Conservation (phyloP, 176 grass and related monocot species). For the Aegilops umbellulata region DNA sequence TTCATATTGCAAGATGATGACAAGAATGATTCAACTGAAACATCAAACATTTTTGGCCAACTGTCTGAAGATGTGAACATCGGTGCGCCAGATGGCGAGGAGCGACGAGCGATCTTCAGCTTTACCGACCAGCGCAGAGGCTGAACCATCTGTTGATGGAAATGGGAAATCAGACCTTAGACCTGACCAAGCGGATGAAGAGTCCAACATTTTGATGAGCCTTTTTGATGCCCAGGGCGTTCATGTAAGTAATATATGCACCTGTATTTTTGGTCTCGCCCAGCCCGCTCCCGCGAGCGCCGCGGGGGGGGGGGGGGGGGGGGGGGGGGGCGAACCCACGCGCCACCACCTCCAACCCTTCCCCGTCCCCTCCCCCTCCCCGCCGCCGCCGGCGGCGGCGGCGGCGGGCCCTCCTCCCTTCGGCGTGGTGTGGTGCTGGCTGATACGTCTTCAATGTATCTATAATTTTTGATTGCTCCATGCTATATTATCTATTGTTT, state of each 20-base stretch:
- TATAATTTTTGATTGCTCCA: too few species aligned
- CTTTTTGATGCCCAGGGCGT: conserved; percentile 87
- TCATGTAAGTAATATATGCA: conserved; percentile 57
- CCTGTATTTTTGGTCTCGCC: too few species aligned
- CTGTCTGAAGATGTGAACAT: conserved; percentile 71
- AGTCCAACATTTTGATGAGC: conserved; percentile 66
- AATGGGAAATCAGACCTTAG: conserved; percentile 35
- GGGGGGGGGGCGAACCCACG: too few species aligned
- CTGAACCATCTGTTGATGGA: conserved; percentile 29
- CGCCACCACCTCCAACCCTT: too few species aligned
- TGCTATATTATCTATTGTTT: too few species aligned
- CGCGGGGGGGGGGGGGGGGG: too few species aligned
- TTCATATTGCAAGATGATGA: conserved; percentile 50
- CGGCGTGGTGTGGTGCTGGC: too few species aligned
- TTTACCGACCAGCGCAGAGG: conserved; percentile 13
- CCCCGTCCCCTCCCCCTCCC: too few species aligned
- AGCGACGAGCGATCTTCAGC: conserved; percentile 5
- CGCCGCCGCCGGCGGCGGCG: too few species aligned
- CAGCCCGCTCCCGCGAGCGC: too few species aligned
- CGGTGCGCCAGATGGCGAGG: conserved; percentile 29
- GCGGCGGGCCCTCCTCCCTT: too few species aligned
- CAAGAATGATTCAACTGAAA: conserved; percentile 55
- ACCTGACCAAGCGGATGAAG: conserved; percentile 40
- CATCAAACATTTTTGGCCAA: conserved; percentile 82
- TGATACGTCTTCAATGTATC: too few species aligned